Conservation (phyloP, 129 eudicot species). For the Flaveria trinervia region DNA sequence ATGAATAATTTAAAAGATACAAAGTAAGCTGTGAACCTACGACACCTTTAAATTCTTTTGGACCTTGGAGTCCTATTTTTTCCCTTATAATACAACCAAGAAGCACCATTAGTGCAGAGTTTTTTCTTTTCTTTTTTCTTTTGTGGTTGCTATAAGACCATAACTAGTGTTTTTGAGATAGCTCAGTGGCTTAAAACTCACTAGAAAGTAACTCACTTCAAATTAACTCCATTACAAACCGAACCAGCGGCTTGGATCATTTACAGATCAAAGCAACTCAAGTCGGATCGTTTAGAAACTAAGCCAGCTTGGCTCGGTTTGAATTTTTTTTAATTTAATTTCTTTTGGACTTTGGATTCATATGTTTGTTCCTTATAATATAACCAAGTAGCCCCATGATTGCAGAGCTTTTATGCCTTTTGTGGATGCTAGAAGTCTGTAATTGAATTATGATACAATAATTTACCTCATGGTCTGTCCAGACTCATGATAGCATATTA, state of each 20-base stretch:
- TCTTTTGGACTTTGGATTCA: neutral
- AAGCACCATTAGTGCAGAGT: neutral
- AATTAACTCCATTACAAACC: too few species aligned
- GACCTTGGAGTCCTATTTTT: neutral
- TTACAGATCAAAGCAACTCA: too few species aligned
- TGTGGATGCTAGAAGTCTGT: neutral
- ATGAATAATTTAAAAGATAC: neutral
- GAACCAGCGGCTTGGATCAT: too few species aligned
- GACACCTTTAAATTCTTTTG: conserved; percentile 27
- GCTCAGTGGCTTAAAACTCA: too few species aligned
- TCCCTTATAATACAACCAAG: conserved; percentile 3
- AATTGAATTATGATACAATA: conserved; percentile 33
- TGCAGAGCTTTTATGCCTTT: neutral
- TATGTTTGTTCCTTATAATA: neutral
- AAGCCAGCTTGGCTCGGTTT: too few species aligned
- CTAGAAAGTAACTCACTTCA: too few species aligned
- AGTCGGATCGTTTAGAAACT: too few species aligned
- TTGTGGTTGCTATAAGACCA: too few species aligned
- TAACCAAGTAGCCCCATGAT: neutral
- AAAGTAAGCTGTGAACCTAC: conserved; percentile 19
- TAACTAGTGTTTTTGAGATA: too few species aligned
- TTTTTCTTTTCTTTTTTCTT: neutral
- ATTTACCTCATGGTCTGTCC: conserved; percentile 38
- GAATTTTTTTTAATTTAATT: too few species aligned
- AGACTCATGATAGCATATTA: conserved; percentile 35